Evolutionary conservation across 2,329 filamentous ascomycete species (phyloP).

Genomic region (Helicocarpus griseus): DNA sequence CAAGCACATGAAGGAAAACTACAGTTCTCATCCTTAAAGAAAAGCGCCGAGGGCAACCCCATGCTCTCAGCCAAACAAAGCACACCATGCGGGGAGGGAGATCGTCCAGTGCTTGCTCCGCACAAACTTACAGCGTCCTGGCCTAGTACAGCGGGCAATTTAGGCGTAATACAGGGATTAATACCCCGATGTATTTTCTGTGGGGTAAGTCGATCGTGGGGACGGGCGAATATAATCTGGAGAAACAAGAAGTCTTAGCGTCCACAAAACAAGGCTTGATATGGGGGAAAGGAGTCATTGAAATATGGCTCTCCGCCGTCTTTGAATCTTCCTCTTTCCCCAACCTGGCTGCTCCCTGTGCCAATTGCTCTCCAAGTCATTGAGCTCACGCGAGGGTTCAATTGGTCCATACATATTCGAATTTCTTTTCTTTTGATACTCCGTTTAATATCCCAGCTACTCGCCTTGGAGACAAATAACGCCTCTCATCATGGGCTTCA

Average conservation of each 20-base stretch:
- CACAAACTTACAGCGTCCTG: background rate
- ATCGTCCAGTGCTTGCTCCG: background rate
- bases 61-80: background rate
- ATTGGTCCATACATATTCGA: background rate
- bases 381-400: background rate
- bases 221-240: background rate
- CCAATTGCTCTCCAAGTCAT: background rate
- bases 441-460: background rate
- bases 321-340: background rate
- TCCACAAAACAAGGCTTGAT: background rate
- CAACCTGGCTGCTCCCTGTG: background rate
- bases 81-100: background rate
- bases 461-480: background rate
- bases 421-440: background rate
- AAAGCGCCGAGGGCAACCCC: background rate
- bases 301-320: background rate
- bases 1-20: background rate
- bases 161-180: background rate
- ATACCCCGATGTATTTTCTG: background rate
- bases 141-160: background rate
- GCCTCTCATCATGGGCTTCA: background rate
- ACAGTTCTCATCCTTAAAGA: too few species aligned
- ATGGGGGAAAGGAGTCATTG: background rate
- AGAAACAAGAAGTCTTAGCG: background rate
- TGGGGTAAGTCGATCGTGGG: slow-evolving; percentile 1